Percentiles rank a stretch among this genome's conserved stretches.
phyloP scores from a whole-genome alignment of 495 filamentous ascomycete genomes.

The Aspergillus taichungensis region DNA sequence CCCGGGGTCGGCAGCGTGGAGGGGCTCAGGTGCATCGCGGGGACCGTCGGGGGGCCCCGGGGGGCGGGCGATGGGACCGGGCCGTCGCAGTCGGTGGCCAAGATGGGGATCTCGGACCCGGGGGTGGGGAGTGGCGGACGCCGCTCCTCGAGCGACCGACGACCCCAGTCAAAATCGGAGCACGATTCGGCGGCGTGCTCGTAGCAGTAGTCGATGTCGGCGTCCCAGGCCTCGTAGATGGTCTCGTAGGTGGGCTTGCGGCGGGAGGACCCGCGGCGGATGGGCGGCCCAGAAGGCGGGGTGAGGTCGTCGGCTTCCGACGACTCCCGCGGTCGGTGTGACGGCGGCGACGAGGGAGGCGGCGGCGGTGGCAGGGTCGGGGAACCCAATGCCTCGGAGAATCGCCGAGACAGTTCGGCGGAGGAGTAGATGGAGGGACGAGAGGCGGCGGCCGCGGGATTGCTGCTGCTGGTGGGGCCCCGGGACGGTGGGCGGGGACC shows the following conservation, averaged over 20 bases:
- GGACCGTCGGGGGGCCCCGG: not conserved
- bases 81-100: too few relatives aligned
- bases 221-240: conserved; percentile 71
- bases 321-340: not conserved
- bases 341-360: too few relatives aligned
- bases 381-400: conserved; percentile 32
- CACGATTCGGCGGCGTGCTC: conserved; percentile 83
- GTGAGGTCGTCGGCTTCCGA: too few relatives aligned
- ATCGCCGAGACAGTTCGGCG: conserved; percentile 26
- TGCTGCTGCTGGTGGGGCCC: conserved; percentile 5
- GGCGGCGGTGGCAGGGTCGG: conserved; percentile 29
- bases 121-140: conserved; percentile 4
- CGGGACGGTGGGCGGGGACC: conserved; percentile 15
- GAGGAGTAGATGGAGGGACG: conserved; percentile 25
- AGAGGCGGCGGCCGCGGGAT: not conserved
- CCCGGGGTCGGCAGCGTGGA: conserved; percentile 26
- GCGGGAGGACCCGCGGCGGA: conserved; percentile 5
- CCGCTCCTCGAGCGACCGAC: conserved; percentile 31
- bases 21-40: conserved; percentile 20
- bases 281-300: too few relatives aligned
- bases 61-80: not conserved
- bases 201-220: conserved; percentile 91
- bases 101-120: too few relatives aligned
- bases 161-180: conserved; percentile 83
- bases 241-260: conserved; percentile 11